phyloP scores from a whole-genome alignment of 441 rosid species.

The Kokia cookei region DNA sequence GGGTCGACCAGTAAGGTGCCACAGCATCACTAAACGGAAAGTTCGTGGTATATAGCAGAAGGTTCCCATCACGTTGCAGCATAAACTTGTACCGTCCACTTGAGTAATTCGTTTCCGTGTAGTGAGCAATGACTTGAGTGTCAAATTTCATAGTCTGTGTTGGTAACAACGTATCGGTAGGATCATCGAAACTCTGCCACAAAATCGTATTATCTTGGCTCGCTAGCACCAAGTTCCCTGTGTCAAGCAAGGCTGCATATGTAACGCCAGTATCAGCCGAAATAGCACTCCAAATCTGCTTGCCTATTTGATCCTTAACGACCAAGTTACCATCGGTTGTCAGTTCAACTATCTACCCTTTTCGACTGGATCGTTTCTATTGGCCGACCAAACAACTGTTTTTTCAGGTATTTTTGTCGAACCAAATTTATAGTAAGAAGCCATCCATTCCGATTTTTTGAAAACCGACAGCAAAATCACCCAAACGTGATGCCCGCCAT shows the following conservation, averaged over 20 bases:
- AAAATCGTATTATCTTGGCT: neutral
- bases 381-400: conserved; percentile 31
- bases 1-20: conserved; percentile 18
- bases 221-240: conserved; percentile 15
- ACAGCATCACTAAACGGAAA: conserved; percentile 3
- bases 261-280: neutral
- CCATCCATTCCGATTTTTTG: neutral
- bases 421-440: conserved; percentile 31
- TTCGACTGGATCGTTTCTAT: neutral
- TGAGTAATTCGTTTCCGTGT: conserved; percentile 14
- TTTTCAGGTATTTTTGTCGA: conserved; percentile 22
- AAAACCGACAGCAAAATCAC: conserved; percentile 34
- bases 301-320: conserved; percentile 7
- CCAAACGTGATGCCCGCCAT: conserved; percentile 24
- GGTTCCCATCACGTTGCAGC: conserved; percentile 25
- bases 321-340: conserved; percentile 9
- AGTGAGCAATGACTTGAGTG: conserved; percentile 15
- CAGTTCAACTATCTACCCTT: conserved; percentile 25
- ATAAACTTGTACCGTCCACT: conserved; percentile 24
- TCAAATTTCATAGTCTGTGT: conserved; percentile 7
- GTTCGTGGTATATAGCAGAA: conserved; percentile 16
- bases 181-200: conserved; percentile 16
- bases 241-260: conserved; percentile 19
- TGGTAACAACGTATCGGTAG: conserved; percentile 16
- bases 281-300: neutral